A percentile compares a stretch with the other conserved stretches of the same genome.
These are phyloP conservation scores for Botryosphaeria dothidea DNA, from an alignment of 2,329 filamentous ascomycete genomes.

Conservation along the genomic window DNA sequence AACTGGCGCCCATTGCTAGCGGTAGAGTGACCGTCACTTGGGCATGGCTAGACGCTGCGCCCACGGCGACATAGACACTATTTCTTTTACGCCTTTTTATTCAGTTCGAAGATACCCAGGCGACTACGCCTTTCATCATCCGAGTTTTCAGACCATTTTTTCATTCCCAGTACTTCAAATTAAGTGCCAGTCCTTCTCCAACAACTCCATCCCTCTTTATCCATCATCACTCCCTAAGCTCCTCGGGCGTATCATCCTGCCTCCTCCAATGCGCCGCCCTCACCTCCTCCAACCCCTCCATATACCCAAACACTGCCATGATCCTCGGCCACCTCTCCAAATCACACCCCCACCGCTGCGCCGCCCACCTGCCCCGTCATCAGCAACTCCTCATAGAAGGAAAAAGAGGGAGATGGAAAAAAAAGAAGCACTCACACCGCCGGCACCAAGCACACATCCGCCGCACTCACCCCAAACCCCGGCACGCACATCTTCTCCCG, in stretches of 20 bases:
- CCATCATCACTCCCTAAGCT: constrained; percentile 24
- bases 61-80: not conserved
- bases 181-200: not conserved
- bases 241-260: constrained; percentile 57
- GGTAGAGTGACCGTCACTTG: constrained; percentile 53
- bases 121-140: not conserved
- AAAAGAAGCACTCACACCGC: constrained; percentile 44
- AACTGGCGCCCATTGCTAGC: constrained; percentile 47
- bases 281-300: constrained; percentile 55
- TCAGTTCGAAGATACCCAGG: not conserved
- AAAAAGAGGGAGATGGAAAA: not conserved
- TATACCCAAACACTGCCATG: constrained; percentile 44
- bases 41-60: constrained; percentile 46
- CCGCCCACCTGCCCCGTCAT: constrained; percentile 42
- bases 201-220: not conserved
- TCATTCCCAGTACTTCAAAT: not conserved
- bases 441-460: constrained; percentile 60
- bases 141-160: not conserved
- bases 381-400: not conserved
- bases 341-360: constrained; percentile 57
- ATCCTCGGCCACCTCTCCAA: constrained; percentile 52
- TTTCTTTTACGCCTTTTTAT: not conserved
- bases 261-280: constrained; percentile 54
- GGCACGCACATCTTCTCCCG: constrained; percentile 50
- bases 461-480: constrained; percentile 57